Evolutionary conservation across 805 yeast species (phyloP).

Genomic region (Saccharomycopsis selenospora): DNA sequence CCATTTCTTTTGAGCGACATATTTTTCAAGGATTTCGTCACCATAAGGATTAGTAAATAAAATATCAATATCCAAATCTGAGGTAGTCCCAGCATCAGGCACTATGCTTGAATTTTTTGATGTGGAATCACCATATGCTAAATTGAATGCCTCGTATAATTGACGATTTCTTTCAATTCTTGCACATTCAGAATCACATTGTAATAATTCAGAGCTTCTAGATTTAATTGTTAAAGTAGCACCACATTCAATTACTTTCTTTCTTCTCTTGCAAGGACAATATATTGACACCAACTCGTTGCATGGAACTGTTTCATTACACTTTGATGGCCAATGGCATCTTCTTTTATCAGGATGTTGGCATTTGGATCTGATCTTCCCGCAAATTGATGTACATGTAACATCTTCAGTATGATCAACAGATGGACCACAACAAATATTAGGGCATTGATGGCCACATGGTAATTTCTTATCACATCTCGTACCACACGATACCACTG

Average conservation of each 20-base stretch:
- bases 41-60: conserved; percentile 32
- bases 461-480: conserved; percentile 46
- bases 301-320: conserved; percentile 50
- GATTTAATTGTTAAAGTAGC: conserved; percentile 29
- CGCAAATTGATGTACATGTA: conserved; percentile 54
- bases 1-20: conserved; percentile 56
- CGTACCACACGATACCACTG: conserved; percentile 59
- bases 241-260: conserved; percentile 47
- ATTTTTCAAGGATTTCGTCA: conserved; percentile 41
- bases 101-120: conserved; percentile 24
- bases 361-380: conserved; percentile 43
- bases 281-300: conserved; percentile 38
- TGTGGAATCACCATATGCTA: conserved; percentile 15
- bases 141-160: conserved; percentile 56
- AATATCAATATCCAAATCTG: conserved; percentile 25
- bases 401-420: conserved; percentile 48
- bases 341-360: conserved; percentile 56
- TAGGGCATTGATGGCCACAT: conserved; percentile 49
- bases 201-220: conserved; percentile 30
- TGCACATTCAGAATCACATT: conserved; percentile 69
- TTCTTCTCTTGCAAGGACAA: conserved; percentile 61
- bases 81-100: background rate
- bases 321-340: conserved; percentile 56
- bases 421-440: conserved; percentile 45
- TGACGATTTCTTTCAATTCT: conserved; percentile 50